Conservation (phyloP, 2,329 filamentous ascomycete genomes). For the Microsporum audouinii region DNA sequence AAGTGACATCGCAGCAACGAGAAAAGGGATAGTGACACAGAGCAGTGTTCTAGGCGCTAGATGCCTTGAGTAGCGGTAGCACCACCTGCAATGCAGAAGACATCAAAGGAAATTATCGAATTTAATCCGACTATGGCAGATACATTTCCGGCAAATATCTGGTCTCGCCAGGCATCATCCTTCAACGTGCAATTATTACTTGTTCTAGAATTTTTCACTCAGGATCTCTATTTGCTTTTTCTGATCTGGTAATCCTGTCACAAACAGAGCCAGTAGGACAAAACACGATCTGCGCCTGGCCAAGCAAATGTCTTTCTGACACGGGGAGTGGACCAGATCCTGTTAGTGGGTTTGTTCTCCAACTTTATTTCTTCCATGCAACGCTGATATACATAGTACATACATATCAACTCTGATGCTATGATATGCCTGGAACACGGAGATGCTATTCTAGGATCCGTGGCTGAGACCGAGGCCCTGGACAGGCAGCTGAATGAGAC, state of each 20-base stretch:
- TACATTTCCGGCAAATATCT: background rate
- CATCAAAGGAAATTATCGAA: background rate
- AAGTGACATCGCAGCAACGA: background rate
- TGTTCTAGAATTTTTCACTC: constrained; percentile 4
- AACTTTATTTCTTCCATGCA: background rate
- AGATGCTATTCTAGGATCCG: background rate
- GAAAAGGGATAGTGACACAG: background rate
- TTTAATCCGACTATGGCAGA: background rate
- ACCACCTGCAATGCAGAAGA: background rate
- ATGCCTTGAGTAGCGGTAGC: background rate
- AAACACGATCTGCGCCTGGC: constrained; percentile 1
- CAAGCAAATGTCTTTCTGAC: constrained; percentile 2
- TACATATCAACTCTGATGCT: background rate
- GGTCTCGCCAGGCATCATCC: background rate
- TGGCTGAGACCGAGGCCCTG: background rate
- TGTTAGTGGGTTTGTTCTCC: background rate
- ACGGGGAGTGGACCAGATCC: background rate
- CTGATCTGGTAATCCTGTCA: background rate
- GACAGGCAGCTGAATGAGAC: background rate
- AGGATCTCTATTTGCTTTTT: background rate
- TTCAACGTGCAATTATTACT: constrained; percentile 2
- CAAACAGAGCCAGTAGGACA: background rate
- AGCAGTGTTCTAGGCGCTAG: background rate
- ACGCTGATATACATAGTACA: background rate
- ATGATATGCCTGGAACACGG: background rate